A percentile compares a stretch with the other conserved stretches of the same genome.
These are phyloP conservation scores for Zasmidium angulare DNA, from an alignment of 2,329 filamentous ascomycete species.

Conservation along the genomic window DNA sequence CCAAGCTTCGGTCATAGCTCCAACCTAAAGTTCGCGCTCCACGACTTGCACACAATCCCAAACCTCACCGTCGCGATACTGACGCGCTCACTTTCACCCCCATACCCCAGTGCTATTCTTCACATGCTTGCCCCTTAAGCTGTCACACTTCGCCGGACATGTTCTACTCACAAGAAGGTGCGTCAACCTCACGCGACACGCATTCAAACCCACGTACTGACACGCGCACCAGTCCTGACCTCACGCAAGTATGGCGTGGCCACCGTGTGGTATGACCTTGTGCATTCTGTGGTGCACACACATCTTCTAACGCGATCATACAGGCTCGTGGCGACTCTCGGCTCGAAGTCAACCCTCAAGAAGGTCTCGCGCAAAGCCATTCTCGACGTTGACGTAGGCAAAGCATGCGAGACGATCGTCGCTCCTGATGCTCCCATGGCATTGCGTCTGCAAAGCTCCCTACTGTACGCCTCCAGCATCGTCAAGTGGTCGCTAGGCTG, in stretches of 20 bases:
- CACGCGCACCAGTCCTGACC: conserved; percentile 63
- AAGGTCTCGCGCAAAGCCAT: conserved; percentile 84
- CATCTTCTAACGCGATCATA: conserved; percentile 22
- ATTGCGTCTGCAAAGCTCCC: conserved; percentile 80
- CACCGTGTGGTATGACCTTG: conserved; percentile 88
- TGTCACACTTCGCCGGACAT: conserved; percentile 53
- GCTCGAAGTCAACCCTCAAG: conserved; percentile 67
- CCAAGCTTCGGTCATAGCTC: neutral
- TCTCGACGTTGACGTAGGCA: conserved; percentile 79
- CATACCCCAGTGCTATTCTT: neutral
- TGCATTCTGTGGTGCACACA: too few relatives aligned
- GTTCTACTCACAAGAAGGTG: conserved; percentile 97
- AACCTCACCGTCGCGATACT: too few relatives aligned
- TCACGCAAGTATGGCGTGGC: conserved; percentile 87
- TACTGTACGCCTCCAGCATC: conserved; percentile 64
- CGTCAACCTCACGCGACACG: conserved; percentile 30
- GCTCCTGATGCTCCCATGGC: conserved; percentile 82
- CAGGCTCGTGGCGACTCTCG: conserved; percentile 90
- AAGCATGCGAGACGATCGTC: conserved; percentile 85
- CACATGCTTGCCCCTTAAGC: neutral
- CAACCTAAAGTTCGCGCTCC: neutral
- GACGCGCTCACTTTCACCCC: too few relatives aligned
- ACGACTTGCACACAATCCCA: too few relatives aligned
- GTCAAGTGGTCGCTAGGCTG: conserved; percentile 1
- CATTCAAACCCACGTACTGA: neutral